These are phyloP conservation scores for Vachellia collinsii DNA, from an alignment of 306 rosid genomes.

Conservation along the genomic window DNA sequence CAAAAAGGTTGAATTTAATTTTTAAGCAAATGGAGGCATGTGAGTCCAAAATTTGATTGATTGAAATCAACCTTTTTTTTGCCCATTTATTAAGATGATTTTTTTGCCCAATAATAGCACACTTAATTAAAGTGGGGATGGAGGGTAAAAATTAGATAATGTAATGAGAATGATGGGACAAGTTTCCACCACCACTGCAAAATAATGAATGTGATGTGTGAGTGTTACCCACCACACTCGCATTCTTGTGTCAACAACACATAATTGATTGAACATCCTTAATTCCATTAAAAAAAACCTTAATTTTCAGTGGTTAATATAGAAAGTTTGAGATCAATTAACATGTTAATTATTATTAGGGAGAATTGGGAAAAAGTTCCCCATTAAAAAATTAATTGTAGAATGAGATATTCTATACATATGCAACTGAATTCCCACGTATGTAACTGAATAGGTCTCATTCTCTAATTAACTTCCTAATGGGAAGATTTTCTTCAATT, in stretches of 20 bases:
- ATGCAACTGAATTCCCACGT: no score
- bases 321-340: neutral
- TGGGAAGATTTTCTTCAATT: no score
- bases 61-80: neutral
- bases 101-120: neutral
- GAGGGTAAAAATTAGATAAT: neutral
- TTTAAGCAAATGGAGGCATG: neutral
- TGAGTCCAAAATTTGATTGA: neutral
- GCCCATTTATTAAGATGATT: neutral
- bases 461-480: no score
- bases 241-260: neutral
- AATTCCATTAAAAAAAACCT: neutral
- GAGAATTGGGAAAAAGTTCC: no score
- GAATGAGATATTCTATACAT: no score
- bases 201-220: conserved; percentile 30
- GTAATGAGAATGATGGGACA: conserved; percentile 8
- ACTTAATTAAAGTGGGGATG: neutral
- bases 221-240: conserved; percentile 33
- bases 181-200: conserved; percentile 18
- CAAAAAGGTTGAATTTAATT: neutral
- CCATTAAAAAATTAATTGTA: no score
- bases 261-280: conserved; percentile 7
- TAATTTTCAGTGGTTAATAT: neutral
- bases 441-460: no score
- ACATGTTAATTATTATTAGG: neutral